Percentiles rank a stretch among this genome's conserved stretches.
Conservation (phyloP, 371 early-diverging fungal genomes). For the Mucor irregularis region DNA sequence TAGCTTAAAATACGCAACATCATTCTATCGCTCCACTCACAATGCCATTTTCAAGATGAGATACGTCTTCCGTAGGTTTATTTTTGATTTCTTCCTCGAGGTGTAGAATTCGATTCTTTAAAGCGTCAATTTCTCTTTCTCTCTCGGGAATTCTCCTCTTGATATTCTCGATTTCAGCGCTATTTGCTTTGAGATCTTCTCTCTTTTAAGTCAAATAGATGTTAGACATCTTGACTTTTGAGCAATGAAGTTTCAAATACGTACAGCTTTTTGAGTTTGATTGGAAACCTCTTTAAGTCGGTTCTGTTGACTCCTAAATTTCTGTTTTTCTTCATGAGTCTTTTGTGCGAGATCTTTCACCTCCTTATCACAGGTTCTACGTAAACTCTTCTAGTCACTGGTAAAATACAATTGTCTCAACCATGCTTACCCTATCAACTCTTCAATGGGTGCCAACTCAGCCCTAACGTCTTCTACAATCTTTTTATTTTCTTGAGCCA, state of each 20-base stretch:
- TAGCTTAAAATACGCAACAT: too few relatives aligned
- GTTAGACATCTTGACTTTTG: background rate
- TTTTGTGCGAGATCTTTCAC: background rate
- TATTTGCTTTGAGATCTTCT: background rate
- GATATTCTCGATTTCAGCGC: conserved; percentile 22
- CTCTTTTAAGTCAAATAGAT: background rate
- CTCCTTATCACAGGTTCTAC: conserved; percentile 8
- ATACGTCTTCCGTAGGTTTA: conserved; percentile 33
- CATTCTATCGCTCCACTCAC: conserved; percentile 27
- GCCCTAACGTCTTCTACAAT: conserved; percentile 35
- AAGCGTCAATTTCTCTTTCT: conserved; percentile 30
- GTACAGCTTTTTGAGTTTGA: background rate
- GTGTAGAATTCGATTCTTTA: conserved; percentile 30
- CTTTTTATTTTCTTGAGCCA: conserved; percentile 34
- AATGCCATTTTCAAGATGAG: conserved; percentile 36
- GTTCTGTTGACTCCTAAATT: background rate
- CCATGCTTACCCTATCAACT: conserved; percentile 28
- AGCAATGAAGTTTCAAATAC: too few relatives aligned
- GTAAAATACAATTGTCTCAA: background rate
- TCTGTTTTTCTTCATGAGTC: background rate
- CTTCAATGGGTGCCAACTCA: conserved; percentile 46
- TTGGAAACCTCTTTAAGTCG: background rate
- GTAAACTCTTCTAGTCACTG: background rate
- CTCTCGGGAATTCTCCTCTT: conserved; percentile 42
- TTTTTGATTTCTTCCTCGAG: conserved; percentile 40